Evolutionary conservation across 2,329 filamentous ascomycete genomes (phyloP).

Genomic region (Phoma herbarum): DNA sequence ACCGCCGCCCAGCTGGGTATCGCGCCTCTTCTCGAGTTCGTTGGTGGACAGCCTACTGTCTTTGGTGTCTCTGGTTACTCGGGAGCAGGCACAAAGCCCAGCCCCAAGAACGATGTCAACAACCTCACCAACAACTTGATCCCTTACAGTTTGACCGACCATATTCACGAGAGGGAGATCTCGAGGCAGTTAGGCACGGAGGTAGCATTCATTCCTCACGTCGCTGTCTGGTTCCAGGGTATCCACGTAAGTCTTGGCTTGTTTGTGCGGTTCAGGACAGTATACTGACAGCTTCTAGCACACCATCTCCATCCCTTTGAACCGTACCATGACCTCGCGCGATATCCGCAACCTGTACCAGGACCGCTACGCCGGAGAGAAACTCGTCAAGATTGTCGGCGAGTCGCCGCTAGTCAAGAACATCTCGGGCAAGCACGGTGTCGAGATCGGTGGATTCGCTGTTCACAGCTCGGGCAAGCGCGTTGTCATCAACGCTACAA

Average conservation of each 20-base stretch:
- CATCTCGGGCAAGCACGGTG: slow-evolving; percentile 84
- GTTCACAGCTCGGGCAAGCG: slow-evolving; percentile 88
- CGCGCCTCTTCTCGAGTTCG: slow-evolving; percentile 78
- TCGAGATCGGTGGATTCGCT: slow-evolving; percentile 96
- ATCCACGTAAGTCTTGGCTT: slow-evolving; percentile 68
- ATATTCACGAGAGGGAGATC: slow-evolving; percentile 95
- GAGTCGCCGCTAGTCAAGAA: slow-evolving; percentile 86
- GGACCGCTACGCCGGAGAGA: slow-evolving; percentile 94
- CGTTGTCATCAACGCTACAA: slow-evolving; percentile 92
- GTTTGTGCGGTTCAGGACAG: background rate
- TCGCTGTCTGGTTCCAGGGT: slow-evolving; percentile 96
- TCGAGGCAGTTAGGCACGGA: slow-evolving; percentile 75
- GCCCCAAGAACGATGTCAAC: slow-evolving; percentile 89
- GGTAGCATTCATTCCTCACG: slow-evolving; percentile 90
- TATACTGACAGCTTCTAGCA: slow-evolving; percentile 59
- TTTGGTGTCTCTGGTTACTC: slow-evolving; percentile 96
- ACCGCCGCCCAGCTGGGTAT: slow-evolving; percentile 92
- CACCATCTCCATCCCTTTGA: slow-evolving; percentile 88
- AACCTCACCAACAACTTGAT: slow-evolving; percentile 87
- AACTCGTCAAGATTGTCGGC: slow-evolving; percentile 89
- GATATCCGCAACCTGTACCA: slow-evolving; percentile 96
- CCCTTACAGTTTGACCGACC: slow-evolving; percentile 88
- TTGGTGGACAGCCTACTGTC: slow-evolving; percentile 80
- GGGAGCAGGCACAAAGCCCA: slow-evolving; percentile 92
- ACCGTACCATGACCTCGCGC: slow-evolving; percentile 84